Evolutionary conservation across 805 yeast species (phyloP).

Genomic region (Kuraishia capsulata): DNA sequence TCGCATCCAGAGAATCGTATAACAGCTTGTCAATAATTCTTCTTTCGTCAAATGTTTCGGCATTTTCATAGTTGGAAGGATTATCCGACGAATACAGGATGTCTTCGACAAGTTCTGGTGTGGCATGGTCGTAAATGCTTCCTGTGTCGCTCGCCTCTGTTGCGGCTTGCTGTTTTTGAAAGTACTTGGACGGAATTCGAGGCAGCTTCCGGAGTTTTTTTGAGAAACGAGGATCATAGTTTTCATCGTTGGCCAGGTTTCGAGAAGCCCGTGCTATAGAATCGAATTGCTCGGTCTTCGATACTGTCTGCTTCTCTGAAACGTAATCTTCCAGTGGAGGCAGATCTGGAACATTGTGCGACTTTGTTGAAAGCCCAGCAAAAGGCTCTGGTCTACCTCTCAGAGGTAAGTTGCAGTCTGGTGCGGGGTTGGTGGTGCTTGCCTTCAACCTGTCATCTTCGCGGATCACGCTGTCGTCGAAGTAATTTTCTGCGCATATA

Average conservation of each 20-base stretch:
- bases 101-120: not conserved
- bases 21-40: too few species aligned
- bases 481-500: not conserved
- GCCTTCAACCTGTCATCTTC: not conserved
- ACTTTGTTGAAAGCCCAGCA: constrained; percentile 3
- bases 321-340: too few species aligned
- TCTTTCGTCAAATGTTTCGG: too few species aligned
- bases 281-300: too few species aligned
- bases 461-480: not conserved
- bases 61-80: too few species aligned
- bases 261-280: not conserved
- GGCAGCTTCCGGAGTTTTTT: constrained; percentile 3
- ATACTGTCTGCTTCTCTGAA: too few species aligned
- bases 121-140: not conserved
- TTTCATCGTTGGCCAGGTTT: not conserved
- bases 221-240: not conserved
- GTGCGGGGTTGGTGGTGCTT: constrained; percentile 1
- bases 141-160: not conserved
- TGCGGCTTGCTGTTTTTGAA: not conserved
- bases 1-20: too few species aligned
- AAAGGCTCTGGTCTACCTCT: constrained; percentile 6
- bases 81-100: too few species aligned
- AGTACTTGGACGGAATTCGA: not conserved
- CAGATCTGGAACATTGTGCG: not conserved
- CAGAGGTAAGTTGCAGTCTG: too few species aligned